These are phyloP conservation scores for Malania oleifera DNA, from an alignment of 164 flowering plant species.

Conservation along the genomic window DNA sequence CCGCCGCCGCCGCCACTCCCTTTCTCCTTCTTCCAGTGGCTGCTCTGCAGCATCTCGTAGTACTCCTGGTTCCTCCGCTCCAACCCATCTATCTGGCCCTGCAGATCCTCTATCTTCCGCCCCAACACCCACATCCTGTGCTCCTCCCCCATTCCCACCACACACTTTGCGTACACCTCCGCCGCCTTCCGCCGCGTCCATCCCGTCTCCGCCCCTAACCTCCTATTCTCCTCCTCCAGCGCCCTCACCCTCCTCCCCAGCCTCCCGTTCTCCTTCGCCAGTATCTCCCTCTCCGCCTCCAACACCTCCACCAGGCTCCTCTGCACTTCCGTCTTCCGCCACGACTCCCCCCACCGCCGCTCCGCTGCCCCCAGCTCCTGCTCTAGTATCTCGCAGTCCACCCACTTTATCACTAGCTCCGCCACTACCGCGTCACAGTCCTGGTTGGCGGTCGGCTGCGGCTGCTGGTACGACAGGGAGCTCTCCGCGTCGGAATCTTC, in stretches of 20 bases:
- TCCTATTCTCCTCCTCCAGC: background rate
- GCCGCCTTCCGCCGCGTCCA: background rate
- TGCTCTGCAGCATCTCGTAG: background rate
- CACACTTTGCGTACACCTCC: background rate
- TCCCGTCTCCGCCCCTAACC: background rate
- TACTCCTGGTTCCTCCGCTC: background rate
- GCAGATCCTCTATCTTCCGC: background rate
- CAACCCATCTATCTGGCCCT: background rate
- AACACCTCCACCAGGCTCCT: background rate
- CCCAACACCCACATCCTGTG: background rate
- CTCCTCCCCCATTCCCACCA: background rate
- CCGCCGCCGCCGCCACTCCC: background rate
- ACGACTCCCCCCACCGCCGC: background rate
- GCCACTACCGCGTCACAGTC: background rate
- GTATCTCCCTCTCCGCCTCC: conserved; percentile 1
- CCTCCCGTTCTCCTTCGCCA: background rate
- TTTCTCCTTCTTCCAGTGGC: background rate
- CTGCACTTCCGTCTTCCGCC: background rate
- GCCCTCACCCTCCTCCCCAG: background rate
- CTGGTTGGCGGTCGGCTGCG: background rate
- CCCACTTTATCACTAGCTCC: conserved; percentile 2
- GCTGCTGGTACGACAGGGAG: background rate
- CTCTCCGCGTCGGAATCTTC: background rate
- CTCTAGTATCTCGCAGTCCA: background rate
- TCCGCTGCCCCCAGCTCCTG: background rate